Evolutionary conservation across 352 stramenopile species (phyloP), one percentile per base, ranked within the genome.

Genomic region (Lagenidium giganteum): DNA sequence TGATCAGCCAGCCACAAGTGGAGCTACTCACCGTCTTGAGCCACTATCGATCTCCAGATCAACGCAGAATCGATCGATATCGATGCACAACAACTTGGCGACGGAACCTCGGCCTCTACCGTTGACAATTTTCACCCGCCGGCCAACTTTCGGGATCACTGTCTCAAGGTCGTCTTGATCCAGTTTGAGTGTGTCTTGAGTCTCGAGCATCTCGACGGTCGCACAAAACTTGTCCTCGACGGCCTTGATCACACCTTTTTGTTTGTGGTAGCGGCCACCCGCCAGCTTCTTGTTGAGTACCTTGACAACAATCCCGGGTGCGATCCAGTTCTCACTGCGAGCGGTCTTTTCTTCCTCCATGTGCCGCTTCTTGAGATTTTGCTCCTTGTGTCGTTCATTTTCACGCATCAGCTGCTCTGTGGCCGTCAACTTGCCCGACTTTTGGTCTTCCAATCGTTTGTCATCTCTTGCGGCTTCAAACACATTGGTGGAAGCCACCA

Each of bases 311-410:
- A 98, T 97, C 21, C 83, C 73, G 24, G 54, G 73, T 2, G 77
- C 64, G 27, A 98, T 50, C 95, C 95, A 98, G 57, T 97, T 77
- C 34, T 96, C 87, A 28, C n/a, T n/a, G n/a, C n/a, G n/a, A n/a
- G n/a, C n/a, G n/a, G n/a, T n/a, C n/a, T n/a, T n/a, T n/a, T n/a
- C n/a, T n/a, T n/a, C n/a, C n/a, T n/a, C n/a, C n/a, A n/a, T n/a
- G n/a, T n/a, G n/a, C n/a, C n/a, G n/a, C n/a, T n/a, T n/a, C n/a
- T n/a, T n/a, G n/a, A n/a, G n/a, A n/a, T n/a, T n/a, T n/a, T n/a
- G n/a, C n/a, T n/a, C n/a, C n/a, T n/a, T 91, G 83, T 21, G 70
- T 65, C 3, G 21, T n/a, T 3, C 23, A 46, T 21, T 80, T 46
- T 12, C 50, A 51, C 3, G 62, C 32, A 41, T 78, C 36, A 67